phyloP scores from a whole-genome alignment of 148 eudicot species.

The Salicornia ramosissima region DNA sequence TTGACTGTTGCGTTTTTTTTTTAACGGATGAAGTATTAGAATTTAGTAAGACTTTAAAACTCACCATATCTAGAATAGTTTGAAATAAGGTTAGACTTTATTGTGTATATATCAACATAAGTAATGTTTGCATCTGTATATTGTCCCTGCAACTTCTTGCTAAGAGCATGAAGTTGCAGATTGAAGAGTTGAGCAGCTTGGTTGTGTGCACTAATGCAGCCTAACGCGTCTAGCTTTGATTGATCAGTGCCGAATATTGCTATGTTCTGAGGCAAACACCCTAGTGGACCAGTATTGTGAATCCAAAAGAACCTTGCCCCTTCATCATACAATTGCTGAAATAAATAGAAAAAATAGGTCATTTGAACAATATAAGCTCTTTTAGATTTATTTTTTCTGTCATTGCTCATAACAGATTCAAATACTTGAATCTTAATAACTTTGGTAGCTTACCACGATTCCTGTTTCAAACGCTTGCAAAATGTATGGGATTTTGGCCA shows the following conservation, averaged over 20 bases:
- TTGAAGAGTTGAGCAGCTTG: slow-evolving; percentile 82
- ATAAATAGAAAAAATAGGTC: background rate
- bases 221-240: slow-evolving; percentile 65
- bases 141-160: slow-evolving; percentile 60
- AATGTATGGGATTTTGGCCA: slow-evolving; percentile 72
- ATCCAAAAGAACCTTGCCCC: slow-evolving; percentile 94
- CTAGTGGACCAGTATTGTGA: slow-evolving; percentile 92
- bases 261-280: slow-evolving; percentile 76
- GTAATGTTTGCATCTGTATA: slow-evolving; percentile 68
- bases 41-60: slow-evolving; percentile 11
- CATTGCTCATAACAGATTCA: background rate
- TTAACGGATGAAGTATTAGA: no score
- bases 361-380: background rate
- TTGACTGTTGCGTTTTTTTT: no score
- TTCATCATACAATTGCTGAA: slow-evolving; percentile 61
- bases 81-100: slow-evolving; percentile 69
- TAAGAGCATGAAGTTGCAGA: slow-evolving; percentile 76
- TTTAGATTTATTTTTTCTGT: background rate
- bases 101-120: slow-evolving; percentile 68
- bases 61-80: slow-evolving; percentile 83
- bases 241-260: slow-evolving; percentile 68
- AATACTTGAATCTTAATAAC: background rate
- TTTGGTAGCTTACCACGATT: slow-evolving; percentile 37
- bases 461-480: slow-evolving; percentile 76
- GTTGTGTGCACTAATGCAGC: slow-evolving; percentile 77